phyloP scores from a whole-genome alignment of 1,284 basidiomycete species.

The Athelia psychrophila region DNA sequence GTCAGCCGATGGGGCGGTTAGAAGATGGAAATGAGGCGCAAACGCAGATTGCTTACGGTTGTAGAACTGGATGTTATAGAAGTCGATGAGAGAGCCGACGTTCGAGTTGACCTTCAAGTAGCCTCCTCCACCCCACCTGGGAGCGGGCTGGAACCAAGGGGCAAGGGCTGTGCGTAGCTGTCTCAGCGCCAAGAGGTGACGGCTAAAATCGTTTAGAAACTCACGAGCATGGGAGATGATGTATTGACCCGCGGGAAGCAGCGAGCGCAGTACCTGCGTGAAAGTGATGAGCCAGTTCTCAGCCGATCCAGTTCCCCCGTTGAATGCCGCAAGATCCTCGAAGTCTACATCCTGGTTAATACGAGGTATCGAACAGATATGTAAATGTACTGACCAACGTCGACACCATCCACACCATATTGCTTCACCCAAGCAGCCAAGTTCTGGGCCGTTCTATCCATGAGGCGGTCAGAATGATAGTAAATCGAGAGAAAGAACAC shows the following conservation, averaged over 20 bases:
- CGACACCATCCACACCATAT: conserved; percentile 29
- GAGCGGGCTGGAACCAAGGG: conserved; percentile 21
- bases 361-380: too few relatives aligned
- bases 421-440: conserved; percentile 18
- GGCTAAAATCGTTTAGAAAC: too few relatives aligned
- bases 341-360: conserved; percentile 19
- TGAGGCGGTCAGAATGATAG: neutral
- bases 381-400: conserved; percentile 4
- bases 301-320: conserved; percentile 16
- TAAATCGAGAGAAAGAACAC: too few relatives aligned
- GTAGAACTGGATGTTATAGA: conserved; percentile 15
- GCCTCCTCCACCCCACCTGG: conserved; percentile 40
- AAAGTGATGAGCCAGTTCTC: conserved; percentile 21
- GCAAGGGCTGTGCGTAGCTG: too few relatives aligned
- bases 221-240: conserved; percentile 20
- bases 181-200: too few relatives aligned
- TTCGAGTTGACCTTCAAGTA: conserved; percentile 16
- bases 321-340: conserved; percentile 23
- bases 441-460: conserved; percentile 11
- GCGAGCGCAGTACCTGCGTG: conserved; percentile 19
- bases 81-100: conserved; percentile 12
- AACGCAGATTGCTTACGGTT: conserved; percentile 11
- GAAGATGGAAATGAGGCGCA: neutral
- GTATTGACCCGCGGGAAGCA: conserved; percentile 15
- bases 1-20: conserved; percentile 1